Evolutionary conservation across 2,329 filamentous ascomycete species (phyloP).

Genomic region (Rhinocladiella mackenziei): DNA sequence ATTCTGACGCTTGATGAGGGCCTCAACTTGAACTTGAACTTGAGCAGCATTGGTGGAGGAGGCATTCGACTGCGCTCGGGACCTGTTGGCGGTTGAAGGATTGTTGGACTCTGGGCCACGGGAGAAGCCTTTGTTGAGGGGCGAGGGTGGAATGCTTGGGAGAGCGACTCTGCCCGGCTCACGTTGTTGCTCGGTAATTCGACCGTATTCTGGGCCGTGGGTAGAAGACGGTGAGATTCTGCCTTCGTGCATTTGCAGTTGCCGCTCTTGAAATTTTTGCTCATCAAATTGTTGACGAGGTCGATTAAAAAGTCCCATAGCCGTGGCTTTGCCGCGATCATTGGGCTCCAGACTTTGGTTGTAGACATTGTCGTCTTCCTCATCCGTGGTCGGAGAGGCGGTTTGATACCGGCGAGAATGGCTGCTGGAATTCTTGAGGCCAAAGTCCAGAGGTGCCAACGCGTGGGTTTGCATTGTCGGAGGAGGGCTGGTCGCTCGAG

Average conservation of each 20-base stretch:
- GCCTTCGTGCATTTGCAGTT: constrained; percentile 74
- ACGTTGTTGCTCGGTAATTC: constrained; percentile 27
- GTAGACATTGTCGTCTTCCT: constrained; percentile 62
- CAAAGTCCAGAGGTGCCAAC: constrained; percentile 26
- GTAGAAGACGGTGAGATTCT: constrained; percentile 55
- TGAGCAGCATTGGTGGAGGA: constrained; percentile 19
- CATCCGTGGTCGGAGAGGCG: constrained; percentile 35
- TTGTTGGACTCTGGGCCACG: constrained; percentile 3
- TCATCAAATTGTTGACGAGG: constrained; percentile 76
- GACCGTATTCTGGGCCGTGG: constrained; percentile 12
- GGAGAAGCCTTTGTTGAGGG: constrained; percentile 5
- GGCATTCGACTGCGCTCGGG: constrained; percentile 21
- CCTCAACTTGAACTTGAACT: constrained; percentile 26
- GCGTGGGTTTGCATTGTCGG: constrained; percentile 36
- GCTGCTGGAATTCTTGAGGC: constrained; percentile 13
- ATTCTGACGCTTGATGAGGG: constrained; percentile 28
- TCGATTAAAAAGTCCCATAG: constrained; percentile 67
- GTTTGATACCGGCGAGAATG: constrained; percentile 24
- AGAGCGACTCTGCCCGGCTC: not conserved
- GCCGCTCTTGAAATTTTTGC: constrained; percentile 74
- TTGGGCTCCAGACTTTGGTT: constrained; percentile 63
- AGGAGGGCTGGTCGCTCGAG: constrained; percentile 42
- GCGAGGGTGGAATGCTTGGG: constrained; percentile 11
- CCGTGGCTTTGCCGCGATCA: constrained; percentile 78
- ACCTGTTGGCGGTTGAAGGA: constrained; percentile 7